Conservation (phyloP, 1,284 basidiomycete species). For the Ceratobasidium sp. region DNA sequence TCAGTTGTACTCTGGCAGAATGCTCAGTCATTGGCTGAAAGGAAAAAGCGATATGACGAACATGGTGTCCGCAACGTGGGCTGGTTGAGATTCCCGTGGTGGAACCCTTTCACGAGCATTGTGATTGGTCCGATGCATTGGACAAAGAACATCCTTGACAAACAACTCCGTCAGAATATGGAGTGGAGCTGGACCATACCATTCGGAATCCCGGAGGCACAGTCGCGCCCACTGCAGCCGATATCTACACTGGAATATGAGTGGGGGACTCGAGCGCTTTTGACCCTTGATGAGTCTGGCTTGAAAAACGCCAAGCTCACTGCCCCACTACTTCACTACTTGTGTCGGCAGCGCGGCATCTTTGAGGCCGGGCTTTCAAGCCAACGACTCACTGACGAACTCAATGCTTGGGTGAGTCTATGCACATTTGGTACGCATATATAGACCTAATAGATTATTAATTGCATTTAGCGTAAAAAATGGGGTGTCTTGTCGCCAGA, state of each 20-base stretch:
- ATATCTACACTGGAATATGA: neutral
- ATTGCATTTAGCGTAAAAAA: neutral
- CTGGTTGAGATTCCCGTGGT: neutral
- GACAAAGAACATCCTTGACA: conserved; percentile 5
- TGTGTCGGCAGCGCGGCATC: neutral
- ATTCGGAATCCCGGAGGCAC: neutral
- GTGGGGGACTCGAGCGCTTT: neutral
- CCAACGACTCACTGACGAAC: neutral
- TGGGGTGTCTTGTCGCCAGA: neutral
- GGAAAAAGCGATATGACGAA: neutral
- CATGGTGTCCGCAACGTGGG: neutral
- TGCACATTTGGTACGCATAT: neutral
- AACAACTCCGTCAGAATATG: conserved; percentile 6
- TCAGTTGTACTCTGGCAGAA: neutral
- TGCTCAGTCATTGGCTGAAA: neutral
- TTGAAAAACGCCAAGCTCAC: neutral
- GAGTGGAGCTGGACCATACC: neutral
- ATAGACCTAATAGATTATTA: too few relatives aligned
- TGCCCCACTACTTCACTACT: neutral
- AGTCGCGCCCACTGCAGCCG: neutral
- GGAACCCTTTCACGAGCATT: neutral
- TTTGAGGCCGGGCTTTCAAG: neutral
- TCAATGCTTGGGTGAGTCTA: conserved; percentile 8
- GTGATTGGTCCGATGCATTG: conserved; percentile 7
- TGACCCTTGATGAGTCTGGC: neutral